Conservation (phyloP, 164 flowering plant genomes). For the Malania oleifera region DNA sequence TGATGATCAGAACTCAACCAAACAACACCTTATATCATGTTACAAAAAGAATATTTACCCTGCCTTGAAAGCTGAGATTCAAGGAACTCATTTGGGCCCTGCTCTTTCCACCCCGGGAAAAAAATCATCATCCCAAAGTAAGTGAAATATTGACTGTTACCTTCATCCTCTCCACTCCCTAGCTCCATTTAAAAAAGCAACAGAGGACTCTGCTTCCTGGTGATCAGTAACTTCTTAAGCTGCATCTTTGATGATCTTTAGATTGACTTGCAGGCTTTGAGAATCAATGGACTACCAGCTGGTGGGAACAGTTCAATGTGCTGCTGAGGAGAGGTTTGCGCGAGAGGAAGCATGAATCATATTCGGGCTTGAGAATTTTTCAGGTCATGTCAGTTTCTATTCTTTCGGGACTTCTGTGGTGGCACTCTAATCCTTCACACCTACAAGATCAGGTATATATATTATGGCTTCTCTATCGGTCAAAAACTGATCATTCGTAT, state of each 20-base stretch:
- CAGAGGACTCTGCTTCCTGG: not conserved
- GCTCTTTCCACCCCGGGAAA: constrained; percentile 8
- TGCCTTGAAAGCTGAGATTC: constrained; percentile 49
- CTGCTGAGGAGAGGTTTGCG: constrained; percentile 60
- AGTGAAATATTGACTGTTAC: not conserved
- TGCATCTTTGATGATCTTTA: too few species aligned
- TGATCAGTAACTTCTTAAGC: not conserved
- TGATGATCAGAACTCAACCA: constrained; percentile 50
- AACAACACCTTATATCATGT: constrained; percentile 48
- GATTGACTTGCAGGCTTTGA: constrained; percentile 28
- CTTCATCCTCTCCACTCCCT: not conserved
- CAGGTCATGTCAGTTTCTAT: constrained; percentile 80
- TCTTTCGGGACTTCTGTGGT: constrained; percentile 84
- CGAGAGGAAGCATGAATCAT: constrained; percentile 86
- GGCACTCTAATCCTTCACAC: constrained; percentile 69
- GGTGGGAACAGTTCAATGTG: constrained; percentile 80
- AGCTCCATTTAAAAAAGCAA: not conserved
- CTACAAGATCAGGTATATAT: constrained; percentile 75
- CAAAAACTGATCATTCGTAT: too few species aligned
- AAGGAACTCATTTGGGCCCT: constrained; percentile 10
- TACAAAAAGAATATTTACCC: constrained; percentile 55
- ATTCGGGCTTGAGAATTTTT: constrained; percentile 64
- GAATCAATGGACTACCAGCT: constrained; percentile 52
- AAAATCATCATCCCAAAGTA: constrained; percentile 29
- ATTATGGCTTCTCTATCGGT: not conserved